Percentiles rank a stretch among this genome's conserved stretches.
phyloP scores from a whole-genome alignment of 768 basidiomycete genomes.

The Amanita phalloides region DNA sequence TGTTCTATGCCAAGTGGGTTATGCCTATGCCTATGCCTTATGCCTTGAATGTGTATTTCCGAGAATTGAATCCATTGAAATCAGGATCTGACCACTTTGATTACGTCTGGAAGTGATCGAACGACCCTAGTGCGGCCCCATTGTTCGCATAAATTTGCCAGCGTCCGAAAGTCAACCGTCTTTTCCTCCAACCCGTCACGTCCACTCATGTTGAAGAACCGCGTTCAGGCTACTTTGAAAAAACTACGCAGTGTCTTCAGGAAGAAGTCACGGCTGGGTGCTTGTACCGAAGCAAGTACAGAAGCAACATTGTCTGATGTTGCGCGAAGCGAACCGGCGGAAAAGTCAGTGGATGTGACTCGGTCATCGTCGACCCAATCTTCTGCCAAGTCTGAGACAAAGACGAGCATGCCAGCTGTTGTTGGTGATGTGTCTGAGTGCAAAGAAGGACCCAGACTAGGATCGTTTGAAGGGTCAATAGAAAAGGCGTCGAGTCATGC shows the following conservation, averaged over 20 bases:
- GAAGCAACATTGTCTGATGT: not conserved
- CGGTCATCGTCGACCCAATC: constrained; percentile 2
- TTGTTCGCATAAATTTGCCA: constrained; percentile 1
- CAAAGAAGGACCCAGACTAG: not conserved
- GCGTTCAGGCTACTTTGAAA: not conserved
- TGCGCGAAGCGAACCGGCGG: not conserved
- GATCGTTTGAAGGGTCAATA: not conserved
- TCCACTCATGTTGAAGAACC: constrained; percentile 2
- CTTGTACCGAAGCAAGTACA: not conserved
- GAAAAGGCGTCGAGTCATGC: not conserved
- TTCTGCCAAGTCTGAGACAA: not conserved
- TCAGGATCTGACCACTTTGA: not conserved
- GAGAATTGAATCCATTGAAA: no score
- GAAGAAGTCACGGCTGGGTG: not conserved
- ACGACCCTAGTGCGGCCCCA: not conserved
- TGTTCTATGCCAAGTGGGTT: not conserved
- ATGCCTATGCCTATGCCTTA: no score
- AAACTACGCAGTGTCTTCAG: not conserved
- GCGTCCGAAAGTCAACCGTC: not conserved
- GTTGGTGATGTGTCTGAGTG: not conserved
- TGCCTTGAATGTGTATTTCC: not conserved
- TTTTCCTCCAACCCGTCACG: not conserved
- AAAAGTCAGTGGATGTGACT: not conserved
- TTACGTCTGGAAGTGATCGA: not conserved
- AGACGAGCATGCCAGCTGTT: not conserved